These are phyloP conservation scores for Pseudopithomyces chartarum DNA, from an alignment of 2,329 filamentous ascomycete genomes.

Conservation along the genomic window DNA sequence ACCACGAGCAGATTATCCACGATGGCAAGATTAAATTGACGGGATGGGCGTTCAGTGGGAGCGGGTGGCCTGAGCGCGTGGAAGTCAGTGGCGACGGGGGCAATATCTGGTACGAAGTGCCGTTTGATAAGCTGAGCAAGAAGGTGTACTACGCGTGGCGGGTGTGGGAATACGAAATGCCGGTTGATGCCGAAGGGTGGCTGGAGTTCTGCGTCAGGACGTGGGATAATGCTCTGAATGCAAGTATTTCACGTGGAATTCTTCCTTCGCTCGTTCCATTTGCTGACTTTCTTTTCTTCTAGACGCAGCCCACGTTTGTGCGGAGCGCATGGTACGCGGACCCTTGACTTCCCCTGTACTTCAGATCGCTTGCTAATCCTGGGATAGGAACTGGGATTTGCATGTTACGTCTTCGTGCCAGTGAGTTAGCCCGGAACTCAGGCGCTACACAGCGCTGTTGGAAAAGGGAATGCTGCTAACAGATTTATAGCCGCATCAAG, in stretches of 20 bases:
- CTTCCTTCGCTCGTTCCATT: conserved; percentile 3
- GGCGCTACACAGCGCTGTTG: neutral
- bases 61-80: conserved; percentile 61
- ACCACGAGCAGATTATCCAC: conserved; percentile 65
- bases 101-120: conserved; percentile 67
- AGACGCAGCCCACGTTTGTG: conserved; percentile 51
- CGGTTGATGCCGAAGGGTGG: conserved; percentile 58
- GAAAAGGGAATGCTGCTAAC: conserved; percentile 14
- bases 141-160: conserved; percentile 69
- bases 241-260: conserved; percentile 11
- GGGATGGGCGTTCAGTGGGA: conserved; percentile 52
- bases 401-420: conserved; percentile 69
- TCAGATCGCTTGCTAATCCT: neutral
- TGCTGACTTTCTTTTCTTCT: conserved; percentile 15
- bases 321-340: conserved; percentile 42
- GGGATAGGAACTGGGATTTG: conserved; percentile 65
- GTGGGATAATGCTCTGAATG: conserved; percentile 54
- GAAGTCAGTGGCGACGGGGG: conserved; percentile 69
- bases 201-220: conserved; percentile 50
- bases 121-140: conserved; percentile 61
- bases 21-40: conserved; percentile 62
- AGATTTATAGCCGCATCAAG: conserved; percentile 50
- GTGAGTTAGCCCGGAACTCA: conserved; percentile 17
- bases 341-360: neutral
- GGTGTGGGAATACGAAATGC: conserved; percentile 66